A percentile compares a stretch with the other conserved stretches of the same genome.
Evolutionary conservation across 768 basidiomycete genomes (phyloP).

Genomic region (Lanmaoa rubissima): DNA sequence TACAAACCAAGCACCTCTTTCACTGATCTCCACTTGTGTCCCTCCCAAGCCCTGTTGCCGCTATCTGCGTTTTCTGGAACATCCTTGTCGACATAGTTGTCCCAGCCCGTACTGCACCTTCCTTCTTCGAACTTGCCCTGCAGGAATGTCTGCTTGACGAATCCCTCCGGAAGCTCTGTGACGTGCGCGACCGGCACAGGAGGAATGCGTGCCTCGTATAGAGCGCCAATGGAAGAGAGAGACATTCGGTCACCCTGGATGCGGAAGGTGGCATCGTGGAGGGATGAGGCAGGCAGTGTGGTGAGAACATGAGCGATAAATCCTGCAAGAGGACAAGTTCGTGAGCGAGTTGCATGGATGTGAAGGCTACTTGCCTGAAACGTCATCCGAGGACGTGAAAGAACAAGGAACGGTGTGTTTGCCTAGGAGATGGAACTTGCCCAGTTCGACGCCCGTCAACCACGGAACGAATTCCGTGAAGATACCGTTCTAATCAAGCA

Average conservation of each 20-base stretch:
- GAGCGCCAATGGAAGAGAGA: slow-evolving; percentile 25
- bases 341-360: neutral
- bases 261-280: slow-evolving; percentile 34
- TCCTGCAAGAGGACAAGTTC: slow-evolving; percentile 22
- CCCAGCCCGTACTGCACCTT: slow-evolving; percentile 35
- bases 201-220: slow-evolving; percentile 25
- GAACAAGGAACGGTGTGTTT: slow-evolving; percentile 32
- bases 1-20: slow-evolving; percentile 29
- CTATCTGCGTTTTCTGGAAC: slow-evolving; percentile 30
- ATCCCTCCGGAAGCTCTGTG: slow-evolving; percentile 29
- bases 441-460: slow-evolving; percentile 27
- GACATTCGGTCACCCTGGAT: slow-evolving; percentile 36
- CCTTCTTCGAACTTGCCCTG: slow-evolving; percentile 32
- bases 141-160: slow-evolving; percentile 30
- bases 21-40: slow-evolving; percentile 33
- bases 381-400: slow-evolving; percentile 34
- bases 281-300: slow-evolving; percentile 23
- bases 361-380: slow-evolving; percentile 29
- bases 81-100: slow-evolving; percentile 29
- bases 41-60: slow-evolving; percentile 33
- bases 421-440: slow-evolving; percentile 34
- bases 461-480: slow-evolving; percentile 34
- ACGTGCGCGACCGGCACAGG: slow-evolving; percentile 23
- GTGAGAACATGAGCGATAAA: slow-evolving; percentile 37
- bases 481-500: slow-evolving; percentile 30